Evolutionary conservation across 495 filamentous ascomycete species (phyloP).

Genomic region (Tuber melanosporum): DNA sequence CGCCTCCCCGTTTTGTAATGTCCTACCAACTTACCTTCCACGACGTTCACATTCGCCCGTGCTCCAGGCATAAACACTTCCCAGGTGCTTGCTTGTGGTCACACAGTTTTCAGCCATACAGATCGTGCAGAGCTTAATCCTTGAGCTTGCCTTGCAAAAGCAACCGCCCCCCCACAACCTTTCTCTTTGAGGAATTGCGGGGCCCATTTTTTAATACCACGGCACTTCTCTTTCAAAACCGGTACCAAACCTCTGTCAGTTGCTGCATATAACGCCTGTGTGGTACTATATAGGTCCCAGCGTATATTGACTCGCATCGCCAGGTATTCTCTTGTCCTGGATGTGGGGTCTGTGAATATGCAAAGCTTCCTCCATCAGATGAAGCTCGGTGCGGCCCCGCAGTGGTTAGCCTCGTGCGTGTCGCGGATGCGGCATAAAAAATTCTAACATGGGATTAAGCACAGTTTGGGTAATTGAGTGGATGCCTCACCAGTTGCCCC

Average conservation of each 20-base stretch:
- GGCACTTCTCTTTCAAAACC: background rate
- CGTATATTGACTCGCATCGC: background rate
- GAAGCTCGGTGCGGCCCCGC: background rate
- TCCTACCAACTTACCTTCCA: background rate
- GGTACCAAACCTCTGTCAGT: background rate
- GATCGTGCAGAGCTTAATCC: background rate
- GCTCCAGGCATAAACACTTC: background rate
- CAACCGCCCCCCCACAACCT: background rate
- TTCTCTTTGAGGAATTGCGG: background rate
- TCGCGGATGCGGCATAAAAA: background rate
- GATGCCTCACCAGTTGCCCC: background rate
- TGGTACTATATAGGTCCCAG: background rate
- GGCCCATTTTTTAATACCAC: background rate
- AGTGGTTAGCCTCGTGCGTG: background rate
- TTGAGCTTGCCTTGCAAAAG: background rate
- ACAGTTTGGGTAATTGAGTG: background rate
- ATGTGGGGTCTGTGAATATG: background rate
- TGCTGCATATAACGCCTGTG: background rate
- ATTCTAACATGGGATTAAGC: background rate
- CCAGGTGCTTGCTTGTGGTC: background rate
- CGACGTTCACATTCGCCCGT: background rate
- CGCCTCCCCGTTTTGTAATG: background rate
- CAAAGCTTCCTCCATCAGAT: background rate
- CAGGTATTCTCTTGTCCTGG: background rate
- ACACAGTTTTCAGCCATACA: background rate